phyloP scores from a whole-genome alignment of 1,284 basidiomycete genomes.

The Melampsora americana region DNA sequence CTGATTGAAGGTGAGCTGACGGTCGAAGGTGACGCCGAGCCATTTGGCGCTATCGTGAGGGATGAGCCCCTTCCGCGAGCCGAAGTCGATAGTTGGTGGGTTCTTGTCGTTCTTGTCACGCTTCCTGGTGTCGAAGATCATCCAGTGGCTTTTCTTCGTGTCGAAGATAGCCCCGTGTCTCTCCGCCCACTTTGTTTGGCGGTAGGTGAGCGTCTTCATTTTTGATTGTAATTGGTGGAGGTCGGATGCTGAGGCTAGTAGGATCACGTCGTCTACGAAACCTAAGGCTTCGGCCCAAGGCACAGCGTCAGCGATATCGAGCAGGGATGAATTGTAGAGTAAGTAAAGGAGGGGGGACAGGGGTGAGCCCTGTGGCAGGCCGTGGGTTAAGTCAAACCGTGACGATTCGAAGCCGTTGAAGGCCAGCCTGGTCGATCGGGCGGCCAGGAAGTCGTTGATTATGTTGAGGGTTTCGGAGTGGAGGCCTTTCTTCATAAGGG shows the following conservation, averaged over 20 bases:
- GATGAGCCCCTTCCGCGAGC: background rate
- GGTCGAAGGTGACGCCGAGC: no score
- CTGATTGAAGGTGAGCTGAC: background rate
- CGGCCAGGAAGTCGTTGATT: background rate
- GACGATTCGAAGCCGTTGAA: background rate
- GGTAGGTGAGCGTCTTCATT: background rate
- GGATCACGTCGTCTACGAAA: background rate
- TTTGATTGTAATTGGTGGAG: background rate
- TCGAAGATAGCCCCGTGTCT: background rate
- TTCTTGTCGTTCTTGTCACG: background rate
- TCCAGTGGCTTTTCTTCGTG: background rate
- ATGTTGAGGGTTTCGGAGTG: background rate
- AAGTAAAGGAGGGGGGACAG: background rate
- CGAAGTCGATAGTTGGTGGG: background rate
- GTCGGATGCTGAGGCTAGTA: background rate
- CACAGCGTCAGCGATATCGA: background rate
- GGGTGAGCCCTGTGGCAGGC: background rate
- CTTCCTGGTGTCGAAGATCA: background rate
- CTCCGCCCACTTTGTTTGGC: background rate
- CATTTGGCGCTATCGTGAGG: background rate
- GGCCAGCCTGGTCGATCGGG: background rate
- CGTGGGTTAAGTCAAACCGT: background rate
- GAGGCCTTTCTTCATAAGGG: background rate
- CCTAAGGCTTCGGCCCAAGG: background rate
- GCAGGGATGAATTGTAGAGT: no score